Evolutionary conservation across 345 rosid genomes (phyloP), one percentile per base, ranked within the genome.

Genomic region (Hibiscus mutabilis): DNA sequence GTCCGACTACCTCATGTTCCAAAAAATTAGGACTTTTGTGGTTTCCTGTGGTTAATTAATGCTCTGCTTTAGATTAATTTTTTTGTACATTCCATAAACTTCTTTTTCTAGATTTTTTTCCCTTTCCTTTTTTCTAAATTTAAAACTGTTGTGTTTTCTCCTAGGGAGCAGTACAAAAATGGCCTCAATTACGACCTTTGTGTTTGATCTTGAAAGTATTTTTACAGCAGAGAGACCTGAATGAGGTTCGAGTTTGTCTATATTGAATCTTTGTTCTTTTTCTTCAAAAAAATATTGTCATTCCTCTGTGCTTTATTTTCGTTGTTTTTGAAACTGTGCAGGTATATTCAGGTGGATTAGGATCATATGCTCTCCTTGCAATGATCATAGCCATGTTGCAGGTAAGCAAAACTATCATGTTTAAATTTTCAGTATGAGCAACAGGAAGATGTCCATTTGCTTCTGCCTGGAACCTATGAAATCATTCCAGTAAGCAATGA

Each of bases 271-370:
- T 6, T 66, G 56, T 73, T 5, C 10, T 18, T 31, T 69, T 70
- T 16, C 18, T 40, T 29, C 7, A 42, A 42, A 14, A 35, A 63
- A 69, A 18, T 57, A 33, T 22, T 37, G 53, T 69, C 11, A 53
- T 21, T 61, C 5, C 3, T 3, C 49, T 66, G 64, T 73, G 1
- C 31, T 64, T 78, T 75, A 76, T 77, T 81, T 13, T 71, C 21
- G 40, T 15, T 52, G 76, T 53, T 70, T 70, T 73, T 74, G 53
- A 68, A 61, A 55, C 35, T 67, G 56, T 82, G 82, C 80, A 94
- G 98, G 98, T 91, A 11, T 90, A 90, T 79, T 85, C 95, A 62
- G 98, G 97, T 56, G 98, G 98, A 66, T 77, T 94, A 74, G 86
- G 97, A 69, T 94, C 97, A 68, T 94, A 94, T 83, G 99, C 97